Base-by-base conservation (phyloP, 2,329 filamentous ascomycete genomes). In the Fusarium caatingaense region DNA sequence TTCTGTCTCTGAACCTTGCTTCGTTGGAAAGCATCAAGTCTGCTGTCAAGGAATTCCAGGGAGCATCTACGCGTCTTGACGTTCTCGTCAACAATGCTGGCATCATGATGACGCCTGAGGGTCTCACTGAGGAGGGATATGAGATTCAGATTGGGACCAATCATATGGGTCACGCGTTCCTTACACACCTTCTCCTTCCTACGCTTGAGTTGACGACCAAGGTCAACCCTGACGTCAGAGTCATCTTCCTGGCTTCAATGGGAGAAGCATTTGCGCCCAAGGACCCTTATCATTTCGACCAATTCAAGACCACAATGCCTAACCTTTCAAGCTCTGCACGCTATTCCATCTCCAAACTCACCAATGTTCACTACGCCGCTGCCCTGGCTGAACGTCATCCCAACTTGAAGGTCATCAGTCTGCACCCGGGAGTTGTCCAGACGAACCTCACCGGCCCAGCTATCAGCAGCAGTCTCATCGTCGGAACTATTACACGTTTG, bases 311-410 rank as follows among this genome's bases (percentile, higher is more conserved):
- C 4, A 54, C 40, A 2, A 61, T 62, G 59, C 9, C 59, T 1
- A 45, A 3, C 25, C 3, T n/a, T 2, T 32, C 37, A 2, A 46
- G 23, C 3, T 20, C 6, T 2, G 4, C 16, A 11, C 59, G 59
- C 6, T 62, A 62, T 3, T 27, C 3, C 4, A 62, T 62, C 18
- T 62, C 59, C 0, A 62, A 62, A 1, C 59, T 62, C 5, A 25
- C 59, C 48, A 62, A 62, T 15, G 30, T 61, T 16, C 59, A 62
- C n/a, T 61, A 61, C 28, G 56, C 59, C 4, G 30, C 56, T 8
- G 46, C 59, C 8, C 30, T 62, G 2, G 59, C 56, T 5, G 56
- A 54, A 18, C 56, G 46, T 6, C 27, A 62, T 18, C 25, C 56
- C 8, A 40, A 18, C 1, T 16, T 62, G 16, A 62, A 62, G 20